Evolutionary conservation across 179 eudicot species (phyloP).

Genomic region (Spinacia oleracea): DNA sequence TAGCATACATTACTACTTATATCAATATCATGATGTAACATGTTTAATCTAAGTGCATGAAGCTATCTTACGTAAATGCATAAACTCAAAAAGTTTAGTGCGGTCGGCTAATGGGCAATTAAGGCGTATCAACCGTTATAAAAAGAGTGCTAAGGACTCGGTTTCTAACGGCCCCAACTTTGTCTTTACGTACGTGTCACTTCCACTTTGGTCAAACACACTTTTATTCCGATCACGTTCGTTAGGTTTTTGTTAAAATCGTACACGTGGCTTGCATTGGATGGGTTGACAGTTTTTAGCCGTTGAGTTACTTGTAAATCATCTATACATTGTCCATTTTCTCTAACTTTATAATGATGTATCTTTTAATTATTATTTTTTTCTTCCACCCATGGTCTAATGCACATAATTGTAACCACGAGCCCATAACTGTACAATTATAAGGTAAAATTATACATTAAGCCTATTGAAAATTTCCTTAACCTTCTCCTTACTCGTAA

Average conservation of each 20-base stretch:
- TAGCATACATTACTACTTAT: too few relatives aligned
- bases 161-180: slow-evolving; percentile 28
- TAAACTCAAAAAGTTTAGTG: slow-evolving; percentile 22
- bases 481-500: too few relatives aligned
- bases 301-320: slow-evolving; percentile 25
- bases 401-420: too few relatives aligned
- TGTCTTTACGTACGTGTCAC: slow-evolving; percentile 22
- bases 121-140: slow-evolving; percentile 24
- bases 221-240: neutral
- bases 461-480: too few relatives aligned
- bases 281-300: slow-evolving; percentile 28
- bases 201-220: slow-evolving; percentile 6
- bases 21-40: neutral
- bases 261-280: slow-evolving; percentile 11
- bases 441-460: too few relatives aligned
- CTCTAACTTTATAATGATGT: neutral
- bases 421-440: too few relatives aligned
- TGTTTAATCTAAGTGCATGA: neutral
- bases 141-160: slow-evolving; percentile 27
- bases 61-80: slow-evolving; percentile 17
- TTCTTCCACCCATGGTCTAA: too few relatives aligned
- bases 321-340: neutral
- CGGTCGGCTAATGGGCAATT: slow-evolving; percentile 37
- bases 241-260: neutral
- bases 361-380: neutral